Conservation (phyloP, 768 basidiomycete species). For the Kwoniella bestiolae region DNA sequence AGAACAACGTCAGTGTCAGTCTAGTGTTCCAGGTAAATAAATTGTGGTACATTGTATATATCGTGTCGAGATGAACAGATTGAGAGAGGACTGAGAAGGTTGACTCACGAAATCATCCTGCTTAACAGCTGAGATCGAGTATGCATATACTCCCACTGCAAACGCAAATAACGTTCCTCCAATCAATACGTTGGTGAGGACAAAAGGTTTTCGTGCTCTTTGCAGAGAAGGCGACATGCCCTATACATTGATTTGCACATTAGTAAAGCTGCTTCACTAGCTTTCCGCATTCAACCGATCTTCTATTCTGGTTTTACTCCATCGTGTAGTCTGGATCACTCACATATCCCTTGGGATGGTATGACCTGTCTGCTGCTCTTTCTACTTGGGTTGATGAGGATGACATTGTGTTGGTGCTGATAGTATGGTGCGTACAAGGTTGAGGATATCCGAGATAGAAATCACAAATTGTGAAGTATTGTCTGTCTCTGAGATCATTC, state of each 20-base stretch:
- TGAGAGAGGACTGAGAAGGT: no score
- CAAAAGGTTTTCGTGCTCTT: constrained; percentile 85
- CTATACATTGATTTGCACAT: no score
- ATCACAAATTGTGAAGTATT: no score
- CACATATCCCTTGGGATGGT: constrained; percentile 40
- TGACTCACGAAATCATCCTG: constrained; percentile 77
- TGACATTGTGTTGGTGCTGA: neutral
- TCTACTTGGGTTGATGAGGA: constrained; percentile 12
- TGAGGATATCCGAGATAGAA: no score
- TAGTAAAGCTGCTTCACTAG: no score
- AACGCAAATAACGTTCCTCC: constrained; percentile 75
- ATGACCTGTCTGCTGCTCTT: constrained; percentile 28
- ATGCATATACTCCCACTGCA: constrained; percentile 80
- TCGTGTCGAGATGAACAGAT: no score
- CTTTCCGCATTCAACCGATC: constrained; percentile 5
- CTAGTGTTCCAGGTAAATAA: no score
- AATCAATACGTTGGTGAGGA: constrained; percentile 75
- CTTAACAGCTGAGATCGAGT: constrained; percentile 90
- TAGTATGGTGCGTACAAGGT: no score
- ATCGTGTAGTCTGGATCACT: no score
- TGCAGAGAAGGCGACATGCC: constrained; percentile 83
- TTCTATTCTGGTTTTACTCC: no score
- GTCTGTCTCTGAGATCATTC: no score
- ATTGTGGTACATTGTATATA: no score
- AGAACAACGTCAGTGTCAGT: neutral